Conservation (phyloP, 208 protist genomes). For the Trypanosoma vivax region DNA sequence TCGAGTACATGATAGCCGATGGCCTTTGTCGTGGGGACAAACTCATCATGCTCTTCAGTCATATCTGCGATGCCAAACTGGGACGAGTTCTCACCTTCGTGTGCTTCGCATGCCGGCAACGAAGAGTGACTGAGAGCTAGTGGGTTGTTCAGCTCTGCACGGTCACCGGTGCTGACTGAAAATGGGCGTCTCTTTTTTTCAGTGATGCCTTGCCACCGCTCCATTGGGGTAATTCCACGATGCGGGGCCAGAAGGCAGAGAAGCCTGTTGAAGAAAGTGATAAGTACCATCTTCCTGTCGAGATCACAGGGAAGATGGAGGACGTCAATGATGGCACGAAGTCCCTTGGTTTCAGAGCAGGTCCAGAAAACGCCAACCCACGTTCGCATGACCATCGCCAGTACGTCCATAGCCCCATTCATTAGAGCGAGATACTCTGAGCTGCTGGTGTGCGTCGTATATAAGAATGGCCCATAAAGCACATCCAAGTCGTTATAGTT, state of each 20-base stretch:
- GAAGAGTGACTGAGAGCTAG: neutral
- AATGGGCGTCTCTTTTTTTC: slow-evolving; percentile 44
- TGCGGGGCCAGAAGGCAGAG: slow-evolving; percentile 70
- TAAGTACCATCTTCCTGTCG: slow-evolving; percentile 82
- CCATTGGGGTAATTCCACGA: slow-evolving; percentile 52
- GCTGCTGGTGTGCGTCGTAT: slow-evolving; percentile 17
- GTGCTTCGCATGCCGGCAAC: too few species aligned
- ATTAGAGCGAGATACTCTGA: slow-evolving; percentile 36
- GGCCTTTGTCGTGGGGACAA: slow-evolving; percentile 79
- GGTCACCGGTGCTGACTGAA: neutral
- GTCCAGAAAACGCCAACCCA: slow-evolving; percentile 77
- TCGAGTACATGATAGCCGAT: slow-evolving; percentile 83
- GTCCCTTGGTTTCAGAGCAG: slow-evolving; percentile 57
- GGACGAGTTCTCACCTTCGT: too few species aligned
- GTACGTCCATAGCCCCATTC: slow-evolving; percentile 74
- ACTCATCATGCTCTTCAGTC: slow-evolving; percentile 18
- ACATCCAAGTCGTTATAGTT: slow-evolving; percentile 56
- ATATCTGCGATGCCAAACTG: slow-evolving; percentile 3
- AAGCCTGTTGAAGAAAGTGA: slow-evolving; percentile 80
- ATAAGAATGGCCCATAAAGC: slow-evolving; percentile 74
- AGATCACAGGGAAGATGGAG: slow-evolving; percentile 75
- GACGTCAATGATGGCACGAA: slow-evolving; percentile 77
- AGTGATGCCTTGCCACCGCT: slow-evolving; percentile 61
- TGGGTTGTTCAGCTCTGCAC: neutral
- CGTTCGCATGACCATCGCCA: slow-evolving; percentile 60